Evolutionary conservation across 1,139 yeast species (phyloP).

Genomic region (Casaregolazyma suthepensis): DNA sequence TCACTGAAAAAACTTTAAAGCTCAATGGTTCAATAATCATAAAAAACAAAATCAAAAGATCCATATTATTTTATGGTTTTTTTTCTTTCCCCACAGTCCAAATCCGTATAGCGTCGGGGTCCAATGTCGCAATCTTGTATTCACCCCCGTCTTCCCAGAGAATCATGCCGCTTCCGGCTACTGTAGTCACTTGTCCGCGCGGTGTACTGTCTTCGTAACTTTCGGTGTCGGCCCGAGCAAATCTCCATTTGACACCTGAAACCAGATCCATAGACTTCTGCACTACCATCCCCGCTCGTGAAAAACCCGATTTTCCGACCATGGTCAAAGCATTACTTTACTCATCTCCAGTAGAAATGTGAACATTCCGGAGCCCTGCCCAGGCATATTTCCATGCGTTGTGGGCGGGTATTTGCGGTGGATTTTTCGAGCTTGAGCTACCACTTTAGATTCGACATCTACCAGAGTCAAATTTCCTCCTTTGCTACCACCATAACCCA

Average conservation of each 20-base stretch:
- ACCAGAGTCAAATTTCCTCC: neutral
- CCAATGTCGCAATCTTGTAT: neutral
- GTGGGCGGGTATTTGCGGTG: neutral
- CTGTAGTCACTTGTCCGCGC: neutral
- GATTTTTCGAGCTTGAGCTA: neutral
- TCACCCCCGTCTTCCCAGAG: neutral
- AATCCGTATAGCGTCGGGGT: neutral
- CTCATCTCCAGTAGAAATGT: neutral
- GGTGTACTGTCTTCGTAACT: neutral
- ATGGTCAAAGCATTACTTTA: neutral
- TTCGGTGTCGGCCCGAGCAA: neutral
- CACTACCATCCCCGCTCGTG: neutral
- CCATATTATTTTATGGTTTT: neutral
- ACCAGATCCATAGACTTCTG: neutral
- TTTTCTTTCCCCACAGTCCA: neutral
- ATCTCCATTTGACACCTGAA: neutral
- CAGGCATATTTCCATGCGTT: neutral
- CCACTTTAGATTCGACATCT: neutral
- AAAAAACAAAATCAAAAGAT: too few relatives aligned
- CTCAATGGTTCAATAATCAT: neutral
- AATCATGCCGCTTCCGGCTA: neutral
- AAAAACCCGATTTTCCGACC: neutral
- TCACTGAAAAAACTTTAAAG: neutral
- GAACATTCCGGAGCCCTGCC: neutral
- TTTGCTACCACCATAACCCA: neutral